A percentile compares a stretch with the other conserved stretches of the same genome.
Conservation (phyloP, 2,329 filamentous ascomycete genomes). For the Diaporthe eres region DNA sequence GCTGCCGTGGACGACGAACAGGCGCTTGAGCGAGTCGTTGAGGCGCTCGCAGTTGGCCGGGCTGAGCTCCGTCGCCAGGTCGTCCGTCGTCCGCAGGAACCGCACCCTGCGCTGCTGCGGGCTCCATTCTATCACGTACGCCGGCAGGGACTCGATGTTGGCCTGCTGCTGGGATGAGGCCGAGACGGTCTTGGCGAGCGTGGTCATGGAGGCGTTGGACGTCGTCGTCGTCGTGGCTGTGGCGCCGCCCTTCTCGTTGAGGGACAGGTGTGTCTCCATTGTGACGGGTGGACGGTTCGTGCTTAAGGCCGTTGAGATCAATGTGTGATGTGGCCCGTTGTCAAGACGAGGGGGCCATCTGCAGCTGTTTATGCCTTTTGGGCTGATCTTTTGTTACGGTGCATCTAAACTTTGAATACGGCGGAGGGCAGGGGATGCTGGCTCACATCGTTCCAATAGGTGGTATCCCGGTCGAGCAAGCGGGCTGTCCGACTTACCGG, state of each 20-base stretch:
- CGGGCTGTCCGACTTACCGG: conserved; percentile 16
- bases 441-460: neutral
- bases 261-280: conserved; percentile 1
- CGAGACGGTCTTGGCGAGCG: conserved; percentile 1
- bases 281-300: neutral
- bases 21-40: conserved; percentile 23
- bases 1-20: conserved; percentile 49
- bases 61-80: conserved; percentile 42
- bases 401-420: conserved; percentile 23
- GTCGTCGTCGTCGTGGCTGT: neutral
- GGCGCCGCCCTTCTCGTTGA: neutral
- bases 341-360: conserved; percentile 7
- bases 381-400: conserved; percentile 1
- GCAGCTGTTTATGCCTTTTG: neutral
- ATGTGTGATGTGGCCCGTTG: neutral
- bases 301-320: neutral
- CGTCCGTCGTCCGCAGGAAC: conserved; percentile 39
- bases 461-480: neutral
- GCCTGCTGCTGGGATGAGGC: conserved; percentile 18
- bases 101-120: conserved; percentile 36
- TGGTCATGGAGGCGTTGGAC: conserved; percentile 20
- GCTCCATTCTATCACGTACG: conserved; percentile 43
- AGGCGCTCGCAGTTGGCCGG: conserved; percentile 34
- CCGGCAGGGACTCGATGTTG: conserved; percentile 36
- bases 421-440: conserved; percentile 19